Evolutionary conservation across 768 basidiomycete genomes (phyloP).

Genomic region (Lactarius akahatsu): DNA sequence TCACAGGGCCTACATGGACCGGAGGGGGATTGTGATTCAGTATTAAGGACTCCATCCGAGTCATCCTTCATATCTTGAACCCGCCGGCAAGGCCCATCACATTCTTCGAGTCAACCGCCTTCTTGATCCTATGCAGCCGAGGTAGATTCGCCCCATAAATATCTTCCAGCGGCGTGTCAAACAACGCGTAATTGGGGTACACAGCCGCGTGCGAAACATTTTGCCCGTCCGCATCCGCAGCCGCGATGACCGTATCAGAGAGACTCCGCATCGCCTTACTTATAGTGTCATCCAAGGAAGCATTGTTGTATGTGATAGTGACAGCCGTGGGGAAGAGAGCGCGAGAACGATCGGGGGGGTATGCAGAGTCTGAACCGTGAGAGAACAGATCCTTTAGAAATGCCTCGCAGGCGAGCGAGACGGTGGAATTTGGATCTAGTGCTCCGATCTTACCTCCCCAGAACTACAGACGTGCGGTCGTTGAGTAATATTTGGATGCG

Average conservation of each 20-base stretch:
- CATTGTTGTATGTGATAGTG: background rate
- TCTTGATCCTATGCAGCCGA: background rate
- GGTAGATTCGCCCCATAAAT: background rate
- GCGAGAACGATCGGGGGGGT: background rate
- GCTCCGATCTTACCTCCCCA: conserved; percentile 9
- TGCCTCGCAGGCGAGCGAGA: background rate
- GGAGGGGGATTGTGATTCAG: no score
- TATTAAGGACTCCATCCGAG: no score
- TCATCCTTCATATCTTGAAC: background rate
- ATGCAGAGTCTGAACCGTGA: background rate
- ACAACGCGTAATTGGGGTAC: background rate
- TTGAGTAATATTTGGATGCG: background rate
- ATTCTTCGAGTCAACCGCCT: no score
- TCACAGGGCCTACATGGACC: background rate
- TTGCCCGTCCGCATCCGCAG: background rate
- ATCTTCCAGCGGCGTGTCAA: background rate
- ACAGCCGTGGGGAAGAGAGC: background rate
- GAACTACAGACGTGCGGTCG: background rate
- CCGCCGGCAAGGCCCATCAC: no score
- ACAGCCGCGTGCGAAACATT: no score
- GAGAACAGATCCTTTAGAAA: background rate
- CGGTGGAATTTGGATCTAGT: background rate
- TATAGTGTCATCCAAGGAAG: background rate
- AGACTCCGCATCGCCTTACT: background rate
- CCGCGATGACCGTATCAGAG: background rate